Conservation (phyloP, 2,329 filamentous ascomycete genomes). For the Cytospora schulzeri region DNA sequence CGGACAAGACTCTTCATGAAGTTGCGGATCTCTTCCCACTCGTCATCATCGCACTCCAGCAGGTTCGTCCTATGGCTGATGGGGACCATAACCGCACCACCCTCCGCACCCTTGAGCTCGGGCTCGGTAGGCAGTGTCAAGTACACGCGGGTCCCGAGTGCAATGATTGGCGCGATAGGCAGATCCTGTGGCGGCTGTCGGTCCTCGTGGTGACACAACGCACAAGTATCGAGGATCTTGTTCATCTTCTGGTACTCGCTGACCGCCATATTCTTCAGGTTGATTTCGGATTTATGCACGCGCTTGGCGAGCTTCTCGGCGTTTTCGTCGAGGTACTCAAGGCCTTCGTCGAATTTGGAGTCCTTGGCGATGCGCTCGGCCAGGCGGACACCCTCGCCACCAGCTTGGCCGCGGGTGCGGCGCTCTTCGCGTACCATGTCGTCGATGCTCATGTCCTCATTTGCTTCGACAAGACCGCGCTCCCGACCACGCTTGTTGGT, state of each 20-base stretch:
- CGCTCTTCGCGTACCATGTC: constrained; percentile 97
- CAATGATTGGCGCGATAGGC: constrained; percentile 82
- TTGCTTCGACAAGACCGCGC: constrained; percentile 82
- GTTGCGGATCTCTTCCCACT: constrained; percentile 98
- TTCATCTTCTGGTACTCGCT: constrained; percentile 89
- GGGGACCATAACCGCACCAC: constrained; percentile 86
- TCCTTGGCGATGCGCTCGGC: constrained; percentile 96
- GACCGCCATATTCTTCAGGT: constrained; percentile 85
- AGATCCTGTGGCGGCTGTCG: constrained; percentile 61
- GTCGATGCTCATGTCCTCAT: constrained; percentile 93
- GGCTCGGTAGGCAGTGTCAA: constrained; percentile 89
- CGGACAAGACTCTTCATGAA: constrained; percentile 97
- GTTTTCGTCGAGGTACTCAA: constrained; percentile 98
- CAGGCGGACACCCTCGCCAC: constrained; percentile 78
- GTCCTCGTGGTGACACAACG: constrained; percentile 91
- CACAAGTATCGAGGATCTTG: constrained; percentile 81
- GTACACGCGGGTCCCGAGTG: constrained; percentile 82
- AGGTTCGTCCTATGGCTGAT: constrained; percentile 86
- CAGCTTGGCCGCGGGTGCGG: constrained; percentile 74
- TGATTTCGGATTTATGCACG: constrained; percentile 84
- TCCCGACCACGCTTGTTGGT: constrained; percentile 81
- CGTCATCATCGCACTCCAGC: constrained; percentile 94
- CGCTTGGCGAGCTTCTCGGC: constrained; percentile 84
- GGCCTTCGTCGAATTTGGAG: constrained; percentile 82
- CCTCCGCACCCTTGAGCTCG: constrained; percentile 70